Conservation (phyloP, 2,329 filamentous ascomycete genomes). For the Chlorencoelia australis region DNA sequence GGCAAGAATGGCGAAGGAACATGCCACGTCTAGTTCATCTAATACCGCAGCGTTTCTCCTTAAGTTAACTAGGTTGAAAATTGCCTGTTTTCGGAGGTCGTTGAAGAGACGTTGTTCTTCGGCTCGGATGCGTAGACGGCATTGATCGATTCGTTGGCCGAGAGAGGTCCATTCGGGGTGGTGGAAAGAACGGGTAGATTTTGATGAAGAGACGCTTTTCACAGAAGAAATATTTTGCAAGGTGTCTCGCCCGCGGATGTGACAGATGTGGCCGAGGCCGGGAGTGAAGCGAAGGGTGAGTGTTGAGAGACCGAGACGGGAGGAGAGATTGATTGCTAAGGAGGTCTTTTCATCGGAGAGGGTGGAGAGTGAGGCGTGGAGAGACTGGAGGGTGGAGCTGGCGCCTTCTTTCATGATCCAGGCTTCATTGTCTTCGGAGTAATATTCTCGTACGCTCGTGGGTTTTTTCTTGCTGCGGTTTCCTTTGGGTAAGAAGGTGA, state of each 20-base stretch:
- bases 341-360: constrained; percentile 49
- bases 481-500: constrained; percentile 33
- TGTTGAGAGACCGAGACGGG: constrained; percentile 49
- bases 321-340: constrained; percentile 52
- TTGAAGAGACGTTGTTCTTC: constrained; percentile 80
- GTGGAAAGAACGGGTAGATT: constrained; percentile 77
- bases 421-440: constrained; percentile 47
- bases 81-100: constrained; percentile 62
- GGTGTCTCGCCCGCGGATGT: constrained; percentile 74
- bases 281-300: constrained; percentile 81
- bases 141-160: constrained; percentile 69
- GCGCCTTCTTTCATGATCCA: constrained; percentile 62
- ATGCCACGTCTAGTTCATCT: constrained; percentile 85
- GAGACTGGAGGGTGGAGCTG: constrained; percentile 50
- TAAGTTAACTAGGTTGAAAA: constrained; percentile 73
- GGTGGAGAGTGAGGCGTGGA: constrained; percentile 57
- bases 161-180: constrained; percentile 74
- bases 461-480: constrained; percentile 35
- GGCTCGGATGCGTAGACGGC: constrained; percentile 64
- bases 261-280: constrained; percentile 78
- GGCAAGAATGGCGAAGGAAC: constrained; percentile 74
- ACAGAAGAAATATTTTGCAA: constrained; percentile 22
- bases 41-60: constrained; percentile 84
- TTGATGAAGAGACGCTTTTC: constrained; percentile 64
- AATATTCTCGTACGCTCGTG: constrained; percentile 43